Percentiles rank a stretch among this genome's conserved stretches.
phyloP scores from a whole-genome alignment of 2,329 filamentous ascomycete species.

The Peltaster fructicola region DNA sequence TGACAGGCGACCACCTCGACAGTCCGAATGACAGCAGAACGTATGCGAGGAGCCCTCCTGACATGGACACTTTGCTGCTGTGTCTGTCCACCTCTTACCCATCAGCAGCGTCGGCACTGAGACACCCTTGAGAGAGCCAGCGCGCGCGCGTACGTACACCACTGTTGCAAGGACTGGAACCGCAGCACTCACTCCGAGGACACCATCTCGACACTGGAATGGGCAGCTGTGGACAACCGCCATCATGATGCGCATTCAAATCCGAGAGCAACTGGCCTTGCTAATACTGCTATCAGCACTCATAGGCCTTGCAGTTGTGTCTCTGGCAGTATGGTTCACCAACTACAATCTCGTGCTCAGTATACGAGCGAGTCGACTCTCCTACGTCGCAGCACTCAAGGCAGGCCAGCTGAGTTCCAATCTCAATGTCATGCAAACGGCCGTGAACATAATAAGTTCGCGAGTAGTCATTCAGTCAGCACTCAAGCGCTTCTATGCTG shows the following conservation, averaged over 20 bases:
- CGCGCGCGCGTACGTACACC: too few relatives aligned
- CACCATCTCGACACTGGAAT: too few relatives aligned
- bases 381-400: constrained; percentile 71
- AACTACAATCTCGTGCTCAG: constrained; percentile 43
- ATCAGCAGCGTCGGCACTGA: too few relatives aligned
- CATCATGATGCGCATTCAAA: constrained; percentile 57
- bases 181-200: too few relatives aligned
- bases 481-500: constrained; percentile 31
- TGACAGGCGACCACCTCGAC: too few relatives aligned
- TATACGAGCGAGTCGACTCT: constrained; percentile 40
- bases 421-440: constrained; percentile 61
- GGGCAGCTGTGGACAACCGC: too few relatives aligned
- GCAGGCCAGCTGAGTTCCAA: constrained; percentile 64
- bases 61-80: too few relatives aligned
- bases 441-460: constrained; percentile 53
- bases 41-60: too few relatives aligned
- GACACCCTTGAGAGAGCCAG: too few relatives aligned
- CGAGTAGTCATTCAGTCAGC: constrained; percentile 36
- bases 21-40: too few relatives aligned
- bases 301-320: constrained; percentile 57
- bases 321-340: constrained; percentile 53
- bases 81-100: too few relatives aligned
- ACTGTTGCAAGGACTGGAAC: too few relatives aligned
- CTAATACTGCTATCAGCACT: constrained; percentile 62
- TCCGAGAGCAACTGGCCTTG: constrained; percentile 69